Evolutionary conservation across 495 filamentous ascomycete species (phyloP).

Genomic region (Penicillium psychrofluorescens): DNA sequence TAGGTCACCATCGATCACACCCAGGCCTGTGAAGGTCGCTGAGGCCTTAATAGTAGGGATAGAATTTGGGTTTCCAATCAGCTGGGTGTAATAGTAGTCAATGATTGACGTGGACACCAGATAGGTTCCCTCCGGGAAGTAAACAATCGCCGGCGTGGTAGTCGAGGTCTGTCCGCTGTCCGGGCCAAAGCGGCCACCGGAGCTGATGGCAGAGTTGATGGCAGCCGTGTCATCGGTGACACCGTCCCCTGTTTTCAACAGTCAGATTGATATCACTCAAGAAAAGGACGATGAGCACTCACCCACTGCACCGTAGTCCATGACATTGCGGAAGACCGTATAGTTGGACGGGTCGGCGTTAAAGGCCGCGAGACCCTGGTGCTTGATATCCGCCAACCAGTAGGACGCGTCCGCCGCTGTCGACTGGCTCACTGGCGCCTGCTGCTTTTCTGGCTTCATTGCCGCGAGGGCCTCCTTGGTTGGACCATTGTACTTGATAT

Average conservation of each 20-base stretch:
- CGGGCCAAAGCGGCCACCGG: constrained; percentile 45
- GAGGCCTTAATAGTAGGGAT: constrained; percentile 60
- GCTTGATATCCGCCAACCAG: constrained; percentile 63
- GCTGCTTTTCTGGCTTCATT: not conserved
- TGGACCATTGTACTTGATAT: constrained; percentile 1
- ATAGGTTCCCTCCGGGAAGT: constrained; percentile 60
- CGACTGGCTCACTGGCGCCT: not conserved
- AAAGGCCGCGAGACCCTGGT: constrained; percentile 57
- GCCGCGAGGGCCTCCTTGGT: constrained; percentile 3
- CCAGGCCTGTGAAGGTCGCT: constrained; percentile 54
- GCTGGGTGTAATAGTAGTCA: constrained; percentile 55
- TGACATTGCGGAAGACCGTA: constrained; percentile 73
- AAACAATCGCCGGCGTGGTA: constrained; percentile 53
- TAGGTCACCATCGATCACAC: constrained; percentile 62
- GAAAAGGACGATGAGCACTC: constrained; percentile 1
- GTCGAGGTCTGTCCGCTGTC: constrained; percentile 37
- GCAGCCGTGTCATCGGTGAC: constrained; percentile 59
- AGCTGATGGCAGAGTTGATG: constrained; percentile 53
- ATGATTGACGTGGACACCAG: constrained; percentile 49
- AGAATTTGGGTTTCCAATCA: constrained; percentile 61
- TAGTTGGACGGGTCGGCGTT: constrained; percentile 44
- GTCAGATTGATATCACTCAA: too few relatives aligned
- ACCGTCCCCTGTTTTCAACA: constrained; percentile 40
- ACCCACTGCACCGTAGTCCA: constrained; percentile 60
- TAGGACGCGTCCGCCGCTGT: constrained; percentile 33